Base-by-base conservation (phyloP, 306 rosid species). In the Gastrolobium villosum region DNA sequence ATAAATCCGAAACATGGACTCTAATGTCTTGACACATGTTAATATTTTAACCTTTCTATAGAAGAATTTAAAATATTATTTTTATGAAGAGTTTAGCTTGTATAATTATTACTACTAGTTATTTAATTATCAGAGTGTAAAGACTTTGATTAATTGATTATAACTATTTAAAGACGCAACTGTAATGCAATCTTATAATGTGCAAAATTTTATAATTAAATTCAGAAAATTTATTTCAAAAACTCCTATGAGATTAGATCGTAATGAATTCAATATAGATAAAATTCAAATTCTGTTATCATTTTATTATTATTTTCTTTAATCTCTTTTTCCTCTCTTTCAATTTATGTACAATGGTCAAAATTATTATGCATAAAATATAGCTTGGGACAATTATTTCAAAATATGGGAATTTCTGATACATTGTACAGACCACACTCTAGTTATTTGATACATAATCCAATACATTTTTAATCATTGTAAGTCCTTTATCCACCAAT, bases 381-480 rank as follows among this genome's bases (percentile, higher is more conserved):
- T 43, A 43, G 74, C 61, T 32, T 57, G 26, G 26, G 31, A 34
- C 41, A 50, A 50, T 52, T 10, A 45, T 62, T 76, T 50, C 65
- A 71, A 54, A 82, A 64, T 44, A 55, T 20, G 55, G 37, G 63
- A 71, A 70, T 49, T 56, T 41, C 15, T 39, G 11, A 32, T 34
- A 40, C 39, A 70, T 37, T 79, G 31, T 6, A 36, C 40, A 44
- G 66, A 8, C 64, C 60, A 49, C 53, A 35, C 32, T 73, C 79
- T 54, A 79, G 39, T 70, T 53, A 59, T 54, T 15, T 30, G 71
- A 75, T 14, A 44, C 35, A 41, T 52, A 37, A 70, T 40, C 77
- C n/a, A 57, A 72, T 10, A 75, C 10, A 10, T 9, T 39, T 10
- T 3, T 41, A n/a, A 69, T 30, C 53, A 65, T 41, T 34, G 14